Evolutionary conservation across 2,329 filamentous ascomycete species (phyloP), one percentile per base, ranked within the genome.

Genomic region (Epichloe coenophiala): DNA sequence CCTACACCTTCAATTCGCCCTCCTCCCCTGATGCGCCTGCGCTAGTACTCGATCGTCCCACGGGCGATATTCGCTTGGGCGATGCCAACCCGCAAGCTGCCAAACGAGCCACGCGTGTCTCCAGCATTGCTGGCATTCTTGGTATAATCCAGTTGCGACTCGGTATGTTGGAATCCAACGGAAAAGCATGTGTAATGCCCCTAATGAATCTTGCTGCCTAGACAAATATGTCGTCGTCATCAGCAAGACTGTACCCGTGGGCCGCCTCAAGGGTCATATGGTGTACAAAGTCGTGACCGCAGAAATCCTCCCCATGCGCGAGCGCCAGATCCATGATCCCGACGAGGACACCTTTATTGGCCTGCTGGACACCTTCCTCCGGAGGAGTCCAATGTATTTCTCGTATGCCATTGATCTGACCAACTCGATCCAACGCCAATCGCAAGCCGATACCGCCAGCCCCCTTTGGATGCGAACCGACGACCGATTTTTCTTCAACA

Each of bases 401-500:
- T 97, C 93, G 51, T 98, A 98, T 73, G 91, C 90, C 8, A 81
- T 95, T 65, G 93, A 98, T 68, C 78, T 98, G 56, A 98, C 93
- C 59, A 98, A 95, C 73, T 90, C 81, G 64, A 95, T 97, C 72
- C 93, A 98, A 71, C 83, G 93, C 56, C 93, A 97, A 65, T 83
- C 90, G 3, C 81, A 90, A 58, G 74, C 81, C 56, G 81, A 95
- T 64, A 70, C 73, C 51, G 77, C 78, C 15, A 72, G 77, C 50
- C 90, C 93, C 12, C 70, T 97, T 52, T 98, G 93, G 93, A 84
- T 86, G 73, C 77, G 89, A 58, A 84, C 91, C 56, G 93, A 98
- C 67, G 90, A 97, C 65, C 88, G 93, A 56, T 98, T 98, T 75
- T 98, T 96, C 74, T 98, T 91, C 88, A 98, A 98, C 69, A 84